Evolutionary conservation across 1,284 basidiomycete genomes (phyloP), one percentile per base, ranked within the genome.

Genomic region (Lentinus polychrous): DNA sequence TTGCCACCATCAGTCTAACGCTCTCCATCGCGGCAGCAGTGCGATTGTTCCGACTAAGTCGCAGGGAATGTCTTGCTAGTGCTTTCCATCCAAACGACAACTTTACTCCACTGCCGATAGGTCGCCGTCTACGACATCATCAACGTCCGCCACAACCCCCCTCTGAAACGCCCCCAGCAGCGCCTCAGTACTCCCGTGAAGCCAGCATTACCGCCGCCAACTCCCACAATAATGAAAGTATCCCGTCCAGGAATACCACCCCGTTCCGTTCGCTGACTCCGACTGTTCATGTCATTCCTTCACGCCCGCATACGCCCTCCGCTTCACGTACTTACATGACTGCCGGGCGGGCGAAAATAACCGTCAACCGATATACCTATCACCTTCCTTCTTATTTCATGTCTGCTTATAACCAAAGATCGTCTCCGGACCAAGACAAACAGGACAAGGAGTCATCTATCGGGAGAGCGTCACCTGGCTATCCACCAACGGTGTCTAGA

Each of bases 91-190:
- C 24, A 43, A 43, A 49, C 24, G 55, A 59, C 32, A 42, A 45
- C 33, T 50, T 58, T 45, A 61, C 59, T 18, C 47, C 54, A 11
- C 49, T 59, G 18, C 57, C 59, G 31, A 46, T 53, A n/a, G 56
- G 58, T 23, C 57, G 51, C 27, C 52, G 36, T 34, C 40, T 14
- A 40, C 12, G 49, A 53, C 27, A 41, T 40, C 17, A 42, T 46
- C 10, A 22, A 45, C 20, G 32, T 44, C n/a, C 39, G 42, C 42
- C 37, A 43, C 17, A 32, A 48, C 40, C 31, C 49, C 38, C 36
- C 15, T 3, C 14, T 46, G 2, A 20, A 27, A 27, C 10, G 27
- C 27, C 27, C 4, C 14, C 50, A 47, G 12, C n/a, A 23, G n/a
- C 39, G 18, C 35, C 42, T 2, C 23, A 47, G 33, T 49, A 39